phyloP scores from a whole-genome alignment of 345 rosid species.

The Capsella bursapastoris region DNA sequence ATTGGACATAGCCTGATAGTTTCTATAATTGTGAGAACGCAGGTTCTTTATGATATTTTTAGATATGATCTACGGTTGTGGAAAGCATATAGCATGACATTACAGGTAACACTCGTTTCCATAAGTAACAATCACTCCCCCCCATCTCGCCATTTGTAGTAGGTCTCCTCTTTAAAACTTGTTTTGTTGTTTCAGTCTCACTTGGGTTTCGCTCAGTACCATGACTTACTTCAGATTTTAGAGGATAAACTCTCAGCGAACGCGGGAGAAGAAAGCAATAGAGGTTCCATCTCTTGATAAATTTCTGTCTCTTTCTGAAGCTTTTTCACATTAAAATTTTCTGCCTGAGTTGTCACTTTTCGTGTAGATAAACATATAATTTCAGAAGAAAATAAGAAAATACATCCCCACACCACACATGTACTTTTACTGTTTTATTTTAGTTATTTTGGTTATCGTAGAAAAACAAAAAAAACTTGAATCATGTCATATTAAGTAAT shows the following conservation, averaged over 20 bases:
- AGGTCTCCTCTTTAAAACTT: neutral
- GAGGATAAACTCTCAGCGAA: slow-evolving; percentile 62
- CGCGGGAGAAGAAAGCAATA: slow-evolving; percentile 42
- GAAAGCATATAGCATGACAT: slow-evolving; percentile 82
- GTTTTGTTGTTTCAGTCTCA: slow-evolving; percentile 56
- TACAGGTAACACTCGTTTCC: slow-evolving; percentile 57
- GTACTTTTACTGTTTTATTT: neutral
- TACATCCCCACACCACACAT: slow-evolving; percentile 6
- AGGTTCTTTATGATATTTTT: slow-evolving; percentile 93
- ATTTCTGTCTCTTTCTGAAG: neutral
- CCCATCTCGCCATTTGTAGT: neutral
- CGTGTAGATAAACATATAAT: slow-evolving; percentile 36
- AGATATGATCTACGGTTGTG: slow-evolving; percentile 76
- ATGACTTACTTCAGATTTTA: slow-evolving; percentile 67
- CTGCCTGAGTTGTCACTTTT: slow-evolving; percentile 20
- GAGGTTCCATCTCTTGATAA: slow-evolving; percentile 36
- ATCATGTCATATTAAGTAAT: neutral
- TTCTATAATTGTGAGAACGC: slow-evolving; percentile 19
- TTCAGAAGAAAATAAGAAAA: slow-evolving; percentile 18
- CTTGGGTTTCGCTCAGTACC: slow-evolving; percentile 68
- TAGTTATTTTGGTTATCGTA: neutral
- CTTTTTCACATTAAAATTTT: slow-evolving; percentile 7
- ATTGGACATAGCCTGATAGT: slow-evolving; percentile 1
- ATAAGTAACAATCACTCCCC: neutral
- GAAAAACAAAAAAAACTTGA: neutral